Base-by-base conservation (phyloP, 768 basidiomycete genomes). In the Trametopsis cervina region DNA sequence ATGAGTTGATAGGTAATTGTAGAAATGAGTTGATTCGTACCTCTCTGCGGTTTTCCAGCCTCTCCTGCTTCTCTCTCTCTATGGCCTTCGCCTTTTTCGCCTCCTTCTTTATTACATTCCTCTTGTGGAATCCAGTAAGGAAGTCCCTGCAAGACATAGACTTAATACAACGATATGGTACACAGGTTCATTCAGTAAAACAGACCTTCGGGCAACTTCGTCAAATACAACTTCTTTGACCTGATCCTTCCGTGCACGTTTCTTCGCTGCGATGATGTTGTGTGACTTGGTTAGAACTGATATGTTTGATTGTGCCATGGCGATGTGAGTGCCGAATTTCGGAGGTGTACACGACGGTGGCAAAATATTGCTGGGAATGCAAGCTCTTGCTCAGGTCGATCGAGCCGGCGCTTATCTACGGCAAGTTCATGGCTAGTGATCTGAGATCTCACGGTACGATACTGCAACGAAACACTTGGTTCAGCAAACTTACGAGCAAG, bases 81-180 rank as follows among this genome's bases (percentile, higher is more conserved):
- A 76, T 67, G 11, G 89, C 89, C 63, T 78, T 85, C 55, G 80
- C 75, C 57, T 78, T 80, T 38, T 83, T 77, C 42, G 78, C 83
- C 57, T 94, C 89, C 54, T 81, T 76, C 63, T 86, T 89, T 51
- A 81, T 84, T 43, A 91, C 67, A 66, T 95, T 96, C 57, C 93
- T 81, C 67, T 94, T 94, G 64, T 87, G 85, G 63, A 96, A 96
- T 22, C 93, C 93, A 15, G 91, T 94, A 61, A 96, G 69, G 66
- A 87, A 96, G 50, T 94, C 85, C 60, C 92, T 94, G 57, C 26
- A 12, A 17, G 21, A 23, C n/a, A 36, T n/a, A n/a, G n/a, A 42
- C 22, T 23, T 23, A 13, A 37, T n/a, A n/a, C n/a, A 18, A 17
- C 26, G 15, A 40, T n/a, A 20, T 15, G 42, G 40, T 22, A 7